These are phyloP conservation scores for Rhododendron griersonianum DNA, from an alignment of 148 eudicot genomes.

Conservation along the genomic window DNA sequence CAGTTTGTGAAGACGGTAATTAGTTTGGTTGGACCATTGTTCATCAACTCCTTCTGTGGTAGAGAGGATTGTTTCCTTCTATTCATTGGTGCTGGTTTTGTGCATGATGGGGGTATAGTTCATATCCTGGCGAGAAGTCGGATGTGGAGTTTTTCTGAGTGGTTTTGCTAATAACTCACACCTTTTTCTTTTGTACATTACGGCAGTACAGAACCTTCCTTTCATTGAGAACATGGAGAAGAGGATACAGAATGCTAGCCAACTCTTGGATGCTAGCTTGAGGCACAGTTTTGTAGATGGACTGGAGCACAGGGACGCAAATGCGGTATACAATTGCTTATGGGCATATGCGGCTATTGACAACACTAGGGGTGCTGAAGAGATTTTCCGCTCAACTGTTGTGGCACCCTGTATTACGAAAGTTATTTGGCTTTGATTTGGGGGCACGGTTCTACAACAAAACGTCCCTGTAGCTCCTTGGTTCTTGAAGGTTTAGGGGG, in stretches of 20 bases:
- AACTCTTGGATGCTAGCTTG: slow-evolving; percentile 76
- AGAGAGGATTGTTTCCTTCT: neutral
- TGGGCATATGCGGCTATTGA: slow-evolving; percentile 99
- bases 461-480: too few species aligned
- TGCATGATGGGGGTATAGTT: neutral
- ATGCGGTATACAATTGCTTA: slow-evolving; percentile 85
- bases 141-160: neutral
- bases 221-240: slow-evolving; percentile 92
- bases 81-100: neutral
- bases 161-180: slow-evolving; percentile 13
- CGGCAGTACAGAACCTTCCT: slow-evolving; percentile 98
- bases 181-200: slow-evolving; percentile 33
- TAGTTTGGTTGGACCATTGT: neutral
- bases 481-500: too few species aligned
- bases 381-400: slow-evolving; percentile 72
- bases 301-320: slow-evolving; percentile 76
- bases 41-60: neutral
- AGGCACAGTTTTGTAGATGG: slow-evolving; percentile 94
- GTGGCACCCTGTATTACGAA: slow-evolving; percentile 68
- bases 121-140: neutral
- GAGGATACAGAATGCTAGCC: slow-evolving; percentile 85
- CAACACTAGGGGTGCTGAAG: slow-evolving; percentile 83
- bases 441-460: too few species aligned
- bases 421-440: slow-evolving; percentile 16
- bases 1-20: neutral